phyloP scores from a whole-genome alignment of 169 alveolate genomes.

The Cryptosporidium bovis region DNA sequence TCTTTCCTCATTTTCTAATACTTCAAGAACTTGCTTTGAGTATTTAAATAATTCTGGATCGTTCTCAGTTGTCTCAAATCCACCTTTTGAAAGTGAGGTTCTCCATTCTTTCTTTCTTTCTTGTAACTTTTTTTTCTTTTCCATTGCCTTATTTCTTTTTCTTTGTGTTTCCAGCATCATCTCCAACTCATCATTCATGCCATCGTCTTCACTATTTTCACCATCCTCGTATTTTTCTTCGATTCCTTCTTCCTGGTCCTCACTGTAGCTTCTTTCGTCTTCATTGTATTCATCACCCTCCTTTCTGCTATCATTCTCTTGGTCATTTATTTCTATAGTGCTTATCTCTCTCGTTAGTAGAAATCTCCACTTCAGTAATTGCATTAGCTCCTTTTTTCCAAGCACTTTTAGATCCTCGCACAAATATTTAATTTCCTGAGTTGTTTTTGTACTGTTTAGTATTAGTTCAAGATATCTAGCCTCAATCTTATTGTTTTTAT shows the following conservation, averaged over 20 bases:
- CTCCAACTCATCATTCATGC: slow-evolving; percentile 77
- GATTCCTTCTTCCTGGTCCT: slow-evolving; percentile 76
- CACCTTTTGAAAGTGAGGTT: slow-evolving; percentile 72
- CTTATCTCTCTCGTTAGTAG: slow-evolving; percentile 71
- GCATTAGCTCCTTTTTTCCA: slow-evolving; percentile 87
- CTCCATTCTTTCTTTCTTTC: slow-evolving; percentile 76
- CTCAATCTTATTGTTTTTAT: slow-evolving; percentile 69
- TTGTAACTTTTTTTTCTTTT: slow-evolving; percentile 78
- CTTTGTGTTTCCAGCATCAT: slow-evolving; percentile 78
- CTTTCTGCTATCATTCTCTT: slow-evolving; percentile 67
- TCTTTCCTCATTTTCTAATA: slow-evolving; percentile 65
- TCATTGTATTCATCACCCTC: slow-evolving; percentile 77
- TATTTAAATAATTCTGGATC: slow-evolving; percentile 74
- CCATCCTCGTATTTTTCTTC: slow-evolving; percentile 74
- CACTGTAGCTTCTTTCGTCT: slow-evolving; percentile 75
- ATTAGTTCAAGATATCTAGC: slow-evolving; percentile 71
- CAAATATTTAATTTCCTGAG: slow-evolving; percentile 81
- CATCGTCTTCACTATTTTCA: slow-evolving; percentile 76
- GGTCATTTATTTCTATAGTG: slow-evolving; percentile 35
- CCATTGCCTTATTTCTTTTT: slow-evolving; percentile 79
- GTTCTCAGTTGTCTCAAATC: slow-evolving; percentile 54
- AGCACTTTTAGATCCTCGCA: slow-evolving; percentile 84
- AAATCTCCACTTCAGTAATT: slow-evolving; percentile 89
- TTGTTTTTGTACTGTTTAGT: slow-evolving; percentile 80
- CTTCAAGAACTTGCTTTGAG: slow-evolving; percentile 46